Conservation (phyloP, 768 basidiomycete species). For the Auriculariales sp. region DNA sequence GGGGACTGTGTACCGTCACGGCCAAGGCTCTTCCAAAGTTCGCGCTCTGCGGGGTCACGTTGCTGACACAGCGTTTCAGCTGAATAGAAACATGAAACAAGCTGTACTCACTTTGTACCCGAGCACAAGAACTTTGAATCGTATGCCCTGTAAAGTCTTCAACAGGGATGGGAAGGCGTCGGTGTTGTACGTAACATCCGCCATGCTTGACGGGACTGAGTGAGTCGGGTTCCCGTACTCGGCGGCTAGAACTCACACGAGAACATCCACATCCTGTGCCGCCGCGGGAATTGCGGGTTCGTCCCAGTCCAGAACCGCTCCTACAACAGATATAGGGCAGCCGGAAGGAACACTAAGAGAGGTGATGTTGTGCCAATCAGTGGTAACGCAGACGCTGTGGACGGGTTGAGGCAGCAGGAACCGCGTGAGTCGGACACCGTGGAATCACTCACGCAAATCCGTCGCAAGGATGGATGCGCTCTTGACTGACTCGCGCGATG, state of each 20-base stretch:
- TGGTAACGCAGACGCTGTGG: slow-evolving; percentile 66
- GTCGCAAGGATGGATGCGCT: slow-evolving; percentile 33
- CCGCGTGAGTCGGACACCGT: neutral
- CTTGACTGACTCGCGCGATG: slow-evolving; percentile 11
- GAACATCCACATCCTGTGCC: slow-evolving; percentile 3
- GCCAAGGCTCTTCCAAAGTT: slow-evolving; percentile 52
- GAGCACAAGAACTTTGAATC: slow-evolving; percentile 41
- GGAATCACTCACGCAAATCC: slow-evolving; percentile 46
- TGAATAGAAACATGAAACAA: too few relatives aligned
- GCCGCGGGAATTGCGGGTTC: slow-evolving; percentile 33
- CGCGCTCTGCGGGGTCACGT: slow-evolving; percentile 61
- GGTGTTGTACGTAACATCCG: slow-evolving; percentile 88
- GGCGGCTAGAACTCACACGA: neutral
- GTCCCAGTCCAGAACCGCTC: slow-evolving; percentile 71
- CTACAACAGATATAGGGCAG: neutral
- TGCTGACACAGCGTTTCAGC: too few relatives aligned
- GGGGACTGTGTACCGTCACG: too few relatives aligned
- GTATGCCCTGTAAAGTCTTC: slow-evolving; percentile 42
- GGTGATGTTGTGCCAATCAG: slow-evolving; percentile 59
- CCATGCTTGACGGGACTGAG: slow-evolving; percentile 43
- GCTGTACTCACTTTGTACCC: slow-evolving; percentile 91
- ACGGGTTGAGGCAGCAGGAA: neutral
- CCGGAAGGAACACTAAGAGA: slow-evolving; percentile 17
- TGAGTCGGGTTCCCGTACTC: neutral
- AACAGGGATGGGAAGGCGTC: slow-evolving; percentile 67